phyloP scores from a whole-genome alignment of 1,284 basidiomycete species.

The Marasmius sp. region DNA sequence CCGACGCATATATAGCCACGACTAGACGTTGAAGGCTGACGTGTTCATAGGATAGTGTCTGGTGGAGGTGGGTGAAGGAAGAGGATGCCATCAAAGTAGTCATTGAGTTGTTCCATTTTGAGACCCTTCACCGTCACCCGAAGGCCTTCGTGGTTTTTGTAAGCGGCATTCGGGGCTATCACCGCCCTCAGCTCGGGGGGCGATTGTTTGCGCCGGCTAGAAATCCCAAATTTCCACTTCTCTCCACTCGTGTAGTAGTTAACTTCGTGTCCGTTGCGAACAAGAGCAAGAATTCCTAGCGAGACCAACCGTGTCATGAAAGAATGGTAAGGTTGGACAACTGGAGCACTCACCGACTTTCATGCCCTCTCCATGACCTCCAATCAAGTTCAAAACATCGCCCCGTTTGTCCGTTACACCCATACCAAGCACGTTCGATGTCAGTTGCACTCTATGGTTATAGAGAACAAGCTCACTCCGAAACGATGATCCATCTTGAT shows the following conservation, averaged over 20 bases:
- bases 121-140: background rate
- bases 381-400: background rate
- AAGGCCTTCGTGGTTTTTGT: background rate
- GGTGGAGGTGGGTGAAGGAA: background rate
- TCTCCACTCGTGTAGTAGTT: background rate
- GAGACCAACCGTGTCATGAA: background rate
- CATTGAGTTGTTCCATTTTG: background rate
- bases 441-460: background rate
- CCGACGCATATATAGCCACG: background rate
- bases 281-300: conserved; percentile 3
- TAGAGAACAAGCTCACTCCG: background rate
- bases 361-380: conserved; percentile 7
- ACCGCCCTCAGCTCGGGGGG: background rate
- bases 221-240: conserved; percentile 2
- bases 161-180: background rate
- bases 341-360: conserved; percentile 4
- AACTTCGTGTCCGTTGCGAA: background rate
- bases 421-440: background rate
- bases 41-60: background rate
- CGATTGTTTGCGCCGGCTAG: background rate
- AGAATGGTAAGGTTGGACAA: background rate
- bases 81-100: background rate
- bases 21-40: background rate
- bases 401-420: background rate
- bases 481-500: background rate